phyloP scores from a whole-genome alignment of 73 alveolate genomes.

The Urostyla sp. region DNA sequence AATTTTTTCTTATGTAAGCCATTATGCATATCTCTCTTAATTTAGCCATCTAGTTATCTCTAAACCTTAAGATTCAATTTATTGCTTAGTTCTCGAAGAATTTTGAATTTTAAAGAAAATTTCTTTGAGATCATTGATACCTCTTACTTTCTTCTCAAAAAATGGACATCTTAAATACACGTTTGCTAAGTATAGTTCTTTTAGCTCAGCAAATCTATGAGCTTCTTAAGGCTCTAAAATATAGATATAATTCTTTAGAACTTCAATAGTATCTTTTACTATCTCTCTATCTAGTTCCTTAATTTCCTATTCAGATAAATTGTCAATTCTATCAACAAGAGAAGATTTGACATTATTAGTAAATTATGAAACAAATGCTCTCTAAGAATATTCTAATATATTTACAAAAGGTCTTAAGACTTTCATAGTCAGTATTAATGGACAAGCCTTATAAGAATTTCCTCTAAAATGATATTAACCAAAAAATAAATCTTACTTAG shows the following conservation, averaged over 20 bases:
- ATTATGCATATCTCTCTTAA: constrained; percentile 26
- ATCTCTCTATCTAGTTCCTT: constrained; percentile 73
- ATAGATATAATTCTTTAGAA: neutral
- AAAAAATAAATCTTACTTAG: neutral
- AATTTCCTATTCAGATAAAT: constrained; percentile 60
- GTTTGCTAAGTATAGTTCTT: constrained; percentile 60
- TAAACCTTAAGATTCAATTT: neutral
- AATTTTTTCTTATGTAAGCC: constrained; percentile 28
- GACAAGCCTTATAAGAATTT: constrained; percentile 29
- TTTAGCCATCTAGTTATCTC: constrained; percentile 61
- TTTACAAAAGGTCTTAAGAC: constrained; percentile 7
- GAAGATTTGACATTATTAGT: constrained; percentile 45
- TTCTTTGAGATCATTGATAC: constrained; percentile 79
- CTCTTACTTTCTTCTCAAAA: constrained; percentile 79
- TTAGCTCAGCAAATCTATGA: constrained; percentile 40
- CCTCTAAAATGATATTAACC: constrained; percentile 13
- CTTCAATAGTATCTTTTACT: constrained; percentile 45
- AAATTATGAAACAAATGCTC: neutral
- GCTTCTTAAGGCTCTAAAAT: constrained; percentile 18
- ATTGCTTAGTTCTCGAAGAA: neutral
- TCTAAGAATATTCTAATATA: constrained; percentile 35
- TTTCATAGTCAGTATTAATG: neutral
- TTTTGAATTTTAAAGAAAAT: constrained; percentile 47
- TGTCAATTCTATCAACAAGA: constrained; percentile 60
- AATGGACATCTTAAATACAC: constrained; percentile 72